Evolutionary conservation across 441 rosid genomes (phyloP).

Genomic region (Adansonia grandidieri): DNA sequence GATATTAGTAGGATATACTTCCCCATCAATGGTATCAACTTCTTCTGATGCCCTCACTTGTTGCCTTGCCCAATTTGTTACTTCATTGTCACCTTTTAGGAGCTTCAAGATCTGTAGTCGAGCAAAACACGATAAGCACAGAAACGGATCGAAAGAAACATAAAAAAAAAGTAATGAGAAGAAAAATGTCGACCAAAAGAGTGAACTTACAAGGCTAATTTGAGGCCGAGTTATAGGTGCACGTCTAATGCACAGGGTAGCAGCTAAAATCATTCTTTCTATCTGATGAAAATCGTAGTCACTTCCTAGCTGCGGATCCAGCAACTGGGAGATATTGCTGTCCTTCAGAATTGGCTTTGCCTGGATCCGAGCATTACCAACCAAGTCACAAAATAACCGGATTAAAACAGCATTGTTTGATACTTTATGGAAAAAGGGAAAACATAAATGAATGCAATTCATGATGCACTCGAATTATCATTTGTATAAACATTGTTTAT

Average conservation of each 20-base stretch:
- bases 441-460: background rate
- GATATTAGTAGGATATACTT: slow-evolving; percentile 54
- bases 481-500: background rate
- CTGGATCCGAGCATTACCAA: background rate
- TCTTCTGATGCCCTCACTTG: slow-evolving; percentile 56
- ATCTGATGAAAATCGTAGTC: background rate
- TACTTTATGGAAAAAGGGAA: background rate
- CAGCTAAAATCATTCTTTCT: slow-evolving; percentile 50
- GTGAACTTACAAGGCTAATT: slow-evolving; percentile 61
- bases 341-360: background rate
- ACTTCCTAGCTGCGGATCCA: background rate
- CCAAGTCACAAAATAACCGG: too few relatives aligned
- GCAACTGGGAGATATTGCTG: slow-evolving; percentile 29
- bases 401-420: too few relatives aligned
- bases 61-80: slow-evolving; percentile 65
- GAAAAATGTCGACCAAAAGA: slow-evolving; percentile 13
- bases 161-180: background rate
- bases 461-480: background rate
- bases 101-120: slow-evolving; percentile 71
- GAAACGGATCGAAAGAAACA: background rate
- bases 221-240: slow-evolving; percentile 65
- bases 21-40: slow-evolving; percentile 43
- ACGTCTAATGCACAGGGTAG: slow-evolving; percentile 76
- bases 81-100: slow-evolving; percentile 78
- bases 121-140: background rate